These are phyloP conservation scores for Phytophthora kernoviae DNA, from an alignment of 352 stramenopile species.

Conservation along the genomic window DNA sequence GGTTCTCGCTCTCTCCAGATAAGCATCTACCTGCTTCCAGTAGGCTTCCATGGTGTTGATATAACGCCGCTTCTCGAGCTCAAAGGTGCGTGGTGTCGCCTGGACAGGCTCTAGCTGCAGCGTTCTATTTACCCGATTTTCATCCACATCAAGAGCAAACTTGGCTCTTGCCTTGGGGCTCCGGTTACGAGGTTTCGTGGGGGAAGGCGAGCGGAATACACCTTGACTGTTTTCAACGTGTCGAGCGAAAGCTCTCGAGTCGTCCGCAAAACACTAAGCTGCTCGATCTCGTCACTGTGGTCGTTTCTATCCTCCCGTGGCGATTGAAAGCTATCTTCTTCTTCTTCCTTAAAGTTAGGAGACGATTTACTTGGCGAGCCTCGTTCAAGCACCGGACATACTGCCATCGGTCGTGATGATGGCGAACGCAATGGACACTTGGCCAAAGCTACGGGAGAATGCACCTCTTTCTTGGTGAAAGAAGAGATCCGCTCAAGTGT, in stretches of 20 bases:
- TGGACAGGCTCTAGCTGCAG: slow-evolving; percentile 58
- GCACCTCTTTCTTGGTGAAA: slow-evolving; percentile 59
- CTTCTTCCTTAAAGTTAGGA: slow-evolving; percentile 5
- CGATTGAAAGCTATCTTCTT: not conserved
- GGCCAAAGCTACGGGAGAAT: slow-evolving; percentile 46
- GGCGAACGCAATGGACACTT: slow-evolving; percentile 49
- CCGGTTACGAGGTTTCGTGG: slow-evolving; percentile 40
- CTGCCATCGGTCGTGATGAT: slow-evolving; percentile 43
- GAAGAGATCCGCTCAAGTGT: slow-evolving; percentile 74
- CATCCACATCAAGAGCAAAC: slow-evolving; percentile 51
- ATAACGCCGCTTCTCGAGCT: slow-evolving; percentile 78
- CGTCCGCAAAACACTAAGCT: slow-evolving; percentile 62
- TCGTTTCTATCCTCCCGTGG: slow-evolving; percentile 21
- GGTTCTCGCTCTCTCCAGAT: slow-evolving; percentile 48
- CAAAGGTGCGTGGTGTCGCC: slow-evolving; percentile 68
- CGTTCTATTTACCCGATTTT: slow-evolving; percentile 23
- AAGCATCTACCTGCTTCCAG: slow-evolving; percentile 79
- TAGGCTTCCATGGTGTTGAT: slow-evolving; percentile 85
- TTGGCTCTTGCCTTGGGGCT: slow-evolving; percentile 33
- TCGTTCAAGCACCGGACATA: slow-evolving; percentile 62
- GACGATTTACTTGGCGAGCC: slow-evolving; percentile 24
- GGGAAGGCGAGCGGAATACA: slow-evolving; percentile 60
- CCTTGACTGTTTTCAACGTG: slow-evolving; percentile 70
- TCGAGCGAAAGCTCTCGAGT: slow-evolving; percentile 60
- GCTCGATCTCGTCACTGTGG: slow-evolving; percentile 8